phyloP scores from a whole-genome alignment of 495 filamentous ascomycete genomes.

The Astrocystis sublimbata region DNA sequence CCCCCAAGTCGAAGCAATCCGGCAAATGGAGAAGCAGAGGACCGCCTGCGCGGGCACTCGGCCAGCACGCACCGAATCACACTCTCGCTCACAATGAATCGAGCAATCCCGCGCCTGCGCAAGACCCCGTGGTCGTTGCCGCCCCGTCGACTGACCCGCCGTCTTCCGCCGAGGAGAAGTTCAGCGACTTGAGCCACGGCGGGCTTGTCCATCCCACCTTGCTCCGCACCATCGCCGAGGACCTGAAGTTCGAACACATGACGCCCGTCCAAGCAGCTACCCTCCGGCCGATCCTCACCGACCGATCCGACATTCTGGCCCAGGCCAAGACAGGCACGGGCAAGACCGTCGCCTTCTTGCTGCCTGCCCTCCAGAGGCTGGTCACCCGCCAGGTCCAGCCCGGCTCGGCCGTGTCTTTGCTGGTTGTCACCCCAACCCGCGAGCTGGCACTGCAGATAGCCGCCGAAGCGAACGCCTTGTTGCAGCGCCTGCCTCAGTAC shows the following conservation, averaged over 20 bases:
- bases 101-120: background rate
- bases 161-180: slow-evolving; percentile 32
- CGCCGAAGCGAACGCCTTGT: slow-evolving; percentile 45
- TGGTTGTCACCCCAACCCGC: slow-evolving; percentile 66
- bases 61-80: background rate
- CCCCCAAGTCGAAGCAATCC: slow-evolving; percentile 7
- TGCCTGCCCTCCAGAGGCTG: slow-evolving; percentile 66
- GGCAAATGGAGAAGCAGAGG: slow-evolving; percentile 8
- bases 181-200: slow-evolving; percentile 36
- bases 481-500: slow-evolving; percentile 36
- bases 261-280: slow-evolving; percentile 48
- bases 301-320: slow-evolving; percentile 43
- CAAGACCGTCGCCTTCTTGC: slow-evolving; percentile 67
- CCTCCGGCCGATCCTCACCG: slow-evolving; percentile 37
- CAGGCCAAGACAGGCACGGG: slow-evolving; percentile 72
- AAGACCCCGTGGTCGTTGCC: background rate
- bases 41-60: background rate
- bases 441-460: slow-evolving; percentile 69
- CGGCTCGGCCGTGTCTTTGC: slow-evolving; percentile 52
- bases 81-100: slow-evolving; percentile 3
- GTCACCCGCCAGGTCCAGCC: slow-evolving; percentile 34
- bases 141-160: slow-evolving; percentile 9
- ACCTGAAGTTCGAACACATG: slow-evolving; percentile 48
- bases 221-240: slow-evolving; percentile 39
- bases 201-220: slow-evolving; percentile 39